These are phyloP conservation scores for Alternaria panax DNA, from an alignment of 2,329 filamentous ascomycete genomes.

Conservation along the genomic window DNA sequence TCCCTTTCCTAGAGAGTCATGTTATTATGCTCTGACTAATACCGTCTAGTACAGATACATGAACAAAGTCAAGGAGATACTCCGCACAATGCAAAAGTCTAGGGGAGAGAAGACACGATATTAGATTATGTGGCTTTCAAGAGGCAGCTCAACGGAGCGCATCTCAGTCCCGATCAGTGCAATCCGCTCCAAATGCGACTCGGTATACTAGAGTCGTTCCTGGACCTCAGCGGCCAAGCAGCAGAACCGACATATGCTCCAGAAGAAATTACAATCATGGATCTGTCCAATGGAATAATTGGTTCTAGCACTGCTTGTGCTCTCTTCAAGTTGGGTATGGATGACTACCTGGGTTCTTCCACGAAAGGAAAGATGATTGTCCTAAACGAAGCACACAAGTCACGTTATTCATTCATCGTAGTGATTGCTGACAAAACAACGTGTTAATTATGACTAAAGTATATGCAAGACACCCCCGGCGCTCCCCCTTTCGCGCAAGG, in stretches of 20 bases:
- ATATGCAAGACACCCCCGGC: conserved; percentile 63
- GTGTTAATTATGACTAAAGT: conserved; percentile 52
- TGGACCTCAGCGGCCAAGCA: conserved; percentile 49
- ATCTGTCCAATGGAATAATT: conserved; percentile 76
- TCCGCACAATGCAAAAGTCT: conserved; percentile 49
- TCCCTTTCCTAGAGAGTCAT: no score
- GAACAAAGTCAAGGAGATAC: not conserved
- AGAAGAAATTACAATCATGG: conserved; percentile 69
- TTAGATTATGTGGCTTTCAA: no score
- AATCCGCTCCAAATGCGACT: no score
- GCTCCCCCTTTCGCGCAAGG: not conserved
- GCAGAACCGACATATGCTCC: conserved; percentile 39
- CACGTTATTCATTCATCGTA: not conserved
- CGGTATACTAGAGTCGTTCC: conserved; percentile 65
- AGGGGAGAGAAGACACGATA: no score
- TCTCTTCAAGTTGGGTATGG: conserved; percentile 75
- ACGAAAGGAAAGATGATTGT: conserved; percentile 66
- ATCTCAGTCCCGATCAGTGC: no score
- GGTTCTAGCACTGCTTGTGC: conserved; percentile 71
- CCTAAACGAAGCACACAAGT: conserved; percentile 76
- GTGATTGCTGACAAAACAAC: not conserved
- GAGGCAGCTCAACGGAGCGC: no score
- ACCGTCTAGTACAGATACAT: no score
- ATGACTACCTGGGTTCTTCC: conserved; percentile 65
- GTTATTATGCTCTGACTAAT: no score